A percentile compares a stretch with the other conserved stretches of the same genome.
Evolutionary conservation across 75 land plant species (phyloP).

Genomic region (Picea glauca): DNA sequence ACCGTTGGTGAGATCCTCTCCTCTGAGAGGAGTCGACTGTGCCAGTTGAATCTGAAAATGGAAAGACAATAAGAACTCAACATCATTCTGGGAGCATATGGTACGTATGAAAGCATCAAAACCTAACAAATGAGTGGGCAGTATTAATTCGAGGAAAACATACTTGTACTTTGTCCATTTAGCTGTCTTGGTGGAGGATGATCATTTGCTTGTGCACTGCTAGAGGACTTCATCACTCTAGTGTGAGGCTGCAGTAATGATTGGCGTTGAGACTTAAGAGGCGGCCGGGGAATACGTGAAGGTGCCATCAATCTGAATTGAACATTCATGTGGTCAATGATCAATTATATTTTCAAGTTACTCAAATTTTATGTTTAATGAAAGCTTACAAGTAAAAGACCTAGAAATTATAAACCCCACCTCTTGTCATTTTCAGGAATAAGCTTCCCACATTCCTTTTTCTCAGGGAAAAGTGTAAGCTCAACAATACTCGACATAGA

Average conservation of each 20-base stretch:
- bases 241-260: not conserved
- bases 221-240: not conserved
- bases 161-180: constrained; percentile 2
- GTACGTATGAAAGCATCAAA: not conserved
- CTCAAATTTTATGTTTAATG: not conserved
- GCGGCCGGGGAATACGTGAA: constrained; percentile 13
- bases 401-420: not conserved
- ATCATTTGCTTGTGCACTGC: not conserved
- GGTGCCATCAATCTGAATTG: constrained; percentile 4
- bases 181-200: not conserved
- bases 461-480: constrained; percentile 53
- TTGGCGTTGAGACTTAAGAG: constrained; percentile 1
- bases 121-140: not conserved
- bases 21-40: not conserved
- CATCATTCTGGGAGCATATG: not conserved
- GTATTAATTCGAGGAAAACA: not conserved
- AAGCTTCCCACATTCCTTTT: constrained; percentile 14
- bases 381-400: not conserved
- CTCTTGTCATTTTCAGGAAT: constrained; percentile 7
- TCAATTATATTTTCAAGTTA: not conserved
- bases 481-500: constrained; percentile 48
- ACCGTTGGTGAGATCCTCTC: not conserved
- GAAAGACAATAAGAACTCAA: not conserved
- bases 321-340: not conserved
- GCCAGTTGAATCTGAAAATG: not conserved